phyloP scores from a whole-genome alignment of 495 filamentous ascomycete species.

The Immersiella caudata region DNA sequence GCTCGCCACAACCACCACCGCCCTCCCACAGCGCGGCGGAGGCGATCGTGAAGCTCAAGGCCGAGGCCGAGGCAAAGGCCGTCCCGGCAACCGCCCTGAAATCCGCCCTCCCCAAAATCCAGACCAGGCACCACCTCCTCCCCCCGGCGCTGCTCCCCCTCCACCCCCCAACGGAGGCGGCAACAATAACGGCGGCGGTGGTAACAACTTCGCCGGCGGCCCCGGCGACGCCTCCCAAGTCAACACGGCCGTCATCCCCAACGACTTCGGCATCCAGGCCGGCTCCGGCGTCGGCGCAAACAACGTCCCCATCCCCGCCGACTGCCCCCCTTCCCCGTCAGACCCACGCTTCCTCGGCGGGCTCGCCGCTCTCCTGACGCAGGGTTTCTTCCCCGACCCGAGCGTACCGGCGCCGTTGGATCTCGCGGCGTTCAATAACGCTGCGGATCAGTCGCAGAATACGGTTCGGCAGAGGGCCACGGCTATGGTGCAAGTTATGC shows the following conservation, averaged over 20 bases:
- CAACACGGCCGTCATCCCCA: slow-evolving; percentile 26
- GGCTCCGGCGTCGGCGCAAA: slow-evolving; percentile 21
- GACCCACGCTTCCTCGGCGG: slow-evolving; percentile 29
- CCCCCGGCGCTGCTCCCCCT: neutral
- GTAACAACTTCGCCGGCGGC: slow-evolving; percentile 13
- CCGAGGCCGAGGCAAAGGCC: neutral
- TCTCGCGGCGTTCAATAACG: slow-evolving; percentile 32
- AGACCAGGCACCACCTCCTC: neutral
- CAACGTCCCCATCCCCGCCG: slow-evolving; percentile 30
- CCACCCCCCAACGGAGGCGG: neutral
- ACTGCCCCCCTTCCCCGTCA: slow-evolving; percentile 28
- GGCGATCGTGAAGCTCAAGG: neutral
- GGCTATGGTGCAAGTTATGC: slow-evolving; percentile 34
- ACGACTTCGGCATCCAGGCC: slow-evolving; percentile 25
- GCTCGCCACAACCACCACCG: slow-evolving; percentile 10
- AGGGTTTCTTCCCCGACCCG: slow-evolving; percentile 35
- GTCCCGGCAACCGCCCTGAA: neutral
- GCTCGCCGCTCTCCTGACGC: slow-evolving; percentile 18
- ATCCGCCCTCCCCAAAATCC: slow-evolving; percentile 9
- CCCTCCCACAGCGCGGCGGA: neutral
- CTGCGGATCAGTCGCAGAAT: slow-evolving; percentile 14
- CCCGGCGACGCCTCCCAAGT: slow-evolving; percentile 17
- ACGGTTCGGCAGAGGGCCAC: slow-evolving; percentile 27
- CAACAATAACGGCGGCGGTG: neutral
- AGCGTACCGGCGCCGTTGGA: slow-evolving; percentile 27